These are phyloP conservation scores for Avicennia marina DNA, from an alignment of 257 asterid species.

Conservation along the genomic window DNA sequence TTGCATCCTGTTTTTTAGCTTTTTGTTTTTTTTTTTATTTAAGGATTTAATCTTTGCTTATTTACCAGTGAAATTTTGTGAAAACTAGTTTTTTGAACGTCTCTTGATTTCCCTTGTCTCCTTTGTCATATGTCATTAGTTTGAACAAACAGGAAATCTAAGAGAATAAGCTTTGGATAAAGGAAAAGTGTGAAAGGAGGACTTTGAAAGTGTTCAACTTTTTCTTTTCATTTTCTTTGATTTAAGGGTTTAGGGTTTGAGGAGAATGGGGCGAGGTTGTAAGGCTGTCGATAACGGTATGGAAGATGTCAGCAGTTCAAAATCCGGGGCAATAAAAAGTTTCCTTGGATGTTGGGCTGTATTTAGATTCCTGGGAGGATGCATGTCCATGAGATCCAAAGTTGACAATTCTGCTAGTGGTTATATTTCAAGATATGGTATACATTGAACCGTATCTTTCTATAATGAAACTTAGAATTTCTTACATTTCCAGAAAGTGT, in stretches of 20 bases:
- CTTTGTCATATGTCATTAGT: no score
- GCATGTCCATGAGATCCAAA: no score
- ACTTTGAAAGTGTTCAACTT: slow-evolving; percentile 22
- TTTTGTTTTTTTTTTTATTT: no score
- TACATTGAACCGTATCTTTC: no score
- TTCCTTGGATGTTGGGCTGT: slow-evolving; percentile 16
- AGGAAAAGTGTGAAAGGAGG: slow-evolving; percentile 29
- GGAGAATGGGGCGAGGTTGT: slow-evolving; percentile 49
- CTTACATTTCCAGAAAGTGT: no score
- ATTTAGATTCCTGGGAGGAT: neutral
- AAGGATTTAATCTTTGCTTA: no score
- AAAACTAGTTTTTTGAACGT: no score
- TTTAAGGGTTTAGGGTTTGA: slow-evolving; percentile 28
- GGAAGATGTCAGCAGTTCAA: slow-evolving; percentile 34
- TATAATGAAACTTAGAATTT: no score
- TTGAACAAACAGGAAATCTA: slow-evolving; percentile 9
- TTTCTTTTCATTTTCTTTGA: slow-evolving; percentile 3
- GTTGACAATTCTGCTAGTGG: no score
- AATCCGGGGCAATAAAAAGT: slow-evolving; percentile 16
- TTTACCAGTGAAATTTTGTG: no score
- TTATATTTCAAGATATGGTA: neutral
- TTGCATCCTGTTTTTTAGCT: no score
- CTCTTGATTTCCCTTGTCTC: no score
- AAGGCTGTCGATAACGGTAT: slow-evolving; percentile 27
- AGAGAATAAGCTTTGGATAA: slow-evolving; percentile 32